Evolutionary conservation across 192 early-diverging fungal species (phyloP).

Genomic region (Coemansia sp.): DNA sequence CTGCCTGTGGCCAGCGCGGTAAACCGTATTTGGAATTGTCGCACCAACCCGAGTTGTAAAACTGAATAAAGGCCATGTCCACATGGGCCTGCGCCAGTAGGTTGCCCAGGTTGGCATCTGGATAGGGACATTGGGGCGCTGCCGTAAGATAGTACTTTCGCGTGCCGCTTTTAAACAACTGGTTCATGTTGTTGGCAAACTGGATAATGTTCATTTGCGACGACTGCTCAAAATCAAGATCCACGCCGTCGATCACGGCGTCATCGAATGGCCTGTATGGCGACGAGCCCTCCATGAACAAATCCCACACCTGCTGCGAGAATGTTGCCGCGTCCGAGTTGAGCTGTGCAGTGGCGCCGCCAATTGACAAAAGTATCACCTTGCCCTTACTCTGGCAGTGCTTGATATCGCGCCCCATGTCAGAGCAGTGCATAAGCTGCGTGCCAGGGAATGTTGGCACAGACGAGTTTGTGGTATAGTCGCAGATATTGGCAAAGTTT

Average conservation of each 20-base stretch:
- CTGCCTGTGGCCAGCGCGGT: slow-evolving; percentile 44
- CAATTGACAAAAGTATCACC: slow-evolving; percentile 70
- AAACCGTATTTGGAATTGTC: slow-evolving; percentile 53
- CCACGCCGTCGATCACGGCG: slow-evolving; percentile 70
- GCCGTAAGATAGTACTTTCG: slow-evolving; percentile 62
- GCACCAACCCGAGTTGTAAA: slow-evolving; percentile 73
- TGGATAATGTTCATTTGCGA: slow-evolving; percentile 55
- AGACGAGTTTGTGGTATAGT: slow-evolving; percentile 44
- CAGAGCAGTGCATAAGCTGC: slow-evolving; percentile 65
- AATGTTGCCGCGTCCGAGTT: slow-evolving; percentile 58
- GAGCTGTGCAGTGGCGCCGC: slow-evolving; percentile 65
- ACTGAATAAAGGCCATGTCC: slow-evolving; percentile 73
- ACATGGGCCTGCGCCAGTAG: slow-evolving; percentile 57
- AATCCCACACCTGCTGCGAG: slow-evolving; percentile 72
- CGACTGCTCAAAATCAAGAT: slow-evolving; percentile 69
- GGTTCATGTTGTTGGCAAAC: slow-evolving; percentile 59
- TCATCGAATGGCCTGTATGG: slow-evolving; percentile 66
- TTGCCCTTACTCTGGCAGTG: slow-evolving; percentile 73
- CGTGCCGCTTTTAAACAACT: slow-evolving; percentile 44
- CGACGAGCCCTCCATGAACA: slow-evolving; percentile 68
- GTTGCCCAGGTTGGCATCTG: slow-evolving; percentile 63
- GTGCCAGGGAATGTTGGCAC: slow-evolving; percentile 58
- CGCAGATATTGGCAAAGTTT: slow-evolving; percentile 72
- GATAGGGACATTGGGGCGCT: slow-evolving; percentile 73
- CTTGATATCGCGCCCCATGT: slow-evolving; percentile 68